Evolutionary conservation across 352 stramenopile genomes (phyloP).

Genomic region (Pythium rhizo-oryzae): DNA sequence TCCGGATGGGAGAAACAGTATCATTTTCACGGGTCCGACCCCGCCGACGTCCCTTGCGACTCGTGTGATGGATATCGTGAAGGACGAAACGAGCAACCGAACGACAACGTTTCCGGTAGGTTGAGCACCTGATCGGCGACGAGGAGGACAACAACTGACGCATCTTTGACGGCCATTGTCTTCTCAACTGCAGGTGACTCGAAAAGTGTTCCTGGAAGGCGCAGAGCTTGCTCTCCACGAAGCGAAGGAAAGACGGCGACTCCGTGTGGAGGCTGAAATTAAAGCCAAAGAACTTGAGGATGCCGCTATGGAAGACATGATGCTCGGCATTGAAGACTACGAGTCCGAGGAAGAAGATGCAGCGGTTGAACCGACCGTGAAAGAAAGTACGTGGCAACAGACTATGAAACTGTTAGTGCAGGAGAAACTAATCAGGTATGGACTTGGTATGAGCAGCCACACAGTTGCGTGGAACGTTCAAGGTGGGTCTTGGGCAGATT

Average conservation of each 20-base stretch:
- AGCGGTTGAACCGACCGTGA: constrained; percentile 32
- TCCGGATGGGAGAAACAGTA: constrained; percentile 72
- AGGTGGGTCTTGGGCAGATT: constrained; percentile 85
- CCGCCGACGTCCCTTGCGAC: constrained; percentile 71
- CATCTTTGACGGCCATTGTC: background rate
- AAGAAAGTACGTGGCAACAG: constrained; percentile 48
- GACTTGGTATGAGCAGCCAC: constrained; percentile 35
- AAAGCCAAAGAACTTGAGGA: constrained; percentile 90
- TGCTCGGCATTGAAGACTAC: constrained; percentile 91
- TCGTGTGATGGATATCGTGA: constrained; percentile 60
- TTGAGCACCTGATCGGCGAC: background rate
- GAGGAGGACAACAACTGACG: background rate
- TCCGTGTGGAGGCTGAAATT: constrained; percentile 84
- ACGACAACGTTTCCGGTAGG: constrained; percentile 61
- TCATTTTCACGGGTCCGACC: constrained; percentile 80
- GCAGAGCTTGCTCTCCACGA: constrained; percentile 85
- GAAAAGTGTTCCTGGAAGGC: constrained; percentile 81
- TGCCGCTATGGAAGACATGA: constrained; percentile 91
- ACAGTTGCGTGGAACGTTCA: constrained; percentile 85
- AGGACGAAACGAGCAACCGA: constrained; percentile 49
- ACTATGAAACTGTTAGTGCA: background rate
- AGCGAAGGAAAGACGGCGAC: constrained; percentile 82
- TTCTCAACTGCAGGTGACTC: constrained; percentile 35
- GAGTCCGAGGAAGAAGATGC: constrained; percentile 80
- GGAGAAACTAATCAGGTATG: background rate